phyloP scores from a whole-genome alignment of 2,329 filamentous ascomycete genomes.

The Onygenales sp. region DNA sequence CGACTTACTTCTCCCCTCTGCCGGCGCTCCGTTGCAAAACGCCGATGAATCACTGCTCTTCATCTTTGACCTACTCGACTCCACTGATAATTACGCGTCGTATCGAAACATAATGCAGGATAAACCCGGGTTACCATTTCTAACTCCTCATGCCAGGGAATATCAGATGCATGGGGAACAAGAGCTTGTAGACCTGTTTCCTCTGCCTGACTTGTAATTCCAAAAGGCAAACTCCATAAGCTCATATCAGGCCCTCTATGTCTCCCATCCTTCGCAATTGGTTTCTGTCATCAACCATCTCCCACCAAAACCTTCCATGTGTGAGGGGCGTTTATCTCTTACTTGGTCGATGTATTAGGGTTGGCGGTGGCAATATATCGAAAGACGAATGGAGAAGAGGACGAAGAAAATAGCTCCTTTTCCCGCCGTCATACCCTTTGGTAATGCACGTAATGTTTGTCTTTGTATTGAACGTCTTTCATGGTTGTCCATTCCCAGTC shows the following conservation, averaged over 20 bases:
- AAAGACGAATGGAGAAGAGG: not conserved
- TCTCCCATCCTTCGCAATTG: not conserved
- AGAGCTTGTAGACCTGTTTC: conserved; percentile 9
- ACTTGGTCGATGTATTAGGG: not conserved
- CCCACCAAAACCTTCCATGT: not conserved
- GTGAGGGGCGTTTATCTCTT: not conserved
- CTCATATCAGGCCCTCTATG: not conserved
- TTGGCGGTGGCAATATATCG: not conserved
- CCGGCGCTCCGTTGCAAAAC: not conserved
- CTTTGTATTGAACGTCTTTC: not conserved
- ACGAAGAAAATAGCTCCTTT: too few species aligned
- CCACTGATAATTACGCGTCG: conserved; percentile 23
- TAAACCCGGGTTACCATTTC: conserved; percentile 29
- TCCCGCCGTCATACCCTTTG: too few species aligned
- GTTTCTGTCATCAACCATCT: not conserved
- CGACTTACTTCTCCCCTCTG: not conserved
- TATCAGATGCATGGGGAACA: conserved; percentile 9
- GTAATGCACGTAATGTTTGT: not conserved
- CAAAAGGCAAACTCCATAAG: not conserved
- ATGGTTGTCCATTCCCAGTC: too few species aligned
- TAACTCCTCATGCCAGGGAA: conserved; percentile 28
- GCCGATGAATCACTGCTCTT: conserved; percentile 1
- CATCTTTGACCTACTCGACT: conserved; percentile 18
- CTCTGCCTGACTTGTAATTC: conserved; percentile 7
- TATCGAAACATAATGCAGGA: conserved; percentile 26